Percentiles rank a stretch among this genome's conserved stretches.
Evolutionary conservation across 2,329 filamentous ascomycete genomes (phyloP).

Genomic region (Sphaerostilbella broomeana): DNA sequence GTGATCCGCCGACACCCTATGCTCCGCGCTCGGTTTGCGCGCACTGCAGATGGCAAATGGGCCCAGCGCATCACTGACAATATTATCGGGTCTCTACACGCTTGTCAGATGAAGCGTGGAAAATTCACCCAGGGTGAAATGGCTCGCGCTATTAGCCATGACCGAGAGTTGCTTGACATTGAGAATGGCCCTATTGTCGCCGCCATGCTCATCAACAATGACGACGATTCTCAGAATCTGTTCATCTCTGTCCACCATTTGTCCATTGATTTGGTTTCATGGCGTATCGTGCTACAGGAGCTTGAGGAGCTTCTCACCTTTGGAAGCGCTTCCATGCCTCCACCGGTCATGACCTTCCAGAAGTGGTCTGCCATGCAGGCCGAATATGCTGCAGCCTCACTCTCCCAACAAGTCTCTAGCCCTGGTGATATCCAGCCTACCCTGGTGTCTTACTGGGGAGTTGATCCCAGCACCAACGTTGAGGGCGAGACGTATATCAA

Average conservation of each 20-base stretch:
- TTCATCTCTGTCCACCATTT: constrained; percentile 13
- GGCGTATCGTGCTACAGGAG: constrained; percentile 14
- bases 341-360: neutral
- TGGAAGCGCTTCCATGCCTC: neutral
- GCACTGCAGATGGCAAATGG: neutral
- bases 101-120: neutral
- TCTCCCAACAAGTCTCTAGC: too few relatives aligned
- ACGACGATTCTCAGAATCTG: neutral
- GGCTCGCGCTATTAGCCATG: neutral
- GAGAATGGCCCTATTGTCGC: constrained; percentile 2
- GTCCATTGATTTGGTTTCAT: constrained; percentile 16
- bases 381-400: neutral
- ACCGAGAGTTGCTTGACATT: neutral
- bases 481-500: neutral
- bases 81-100: neutral
- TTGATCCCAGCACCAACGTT: neutral
- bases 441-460: constrained; percentile 1
- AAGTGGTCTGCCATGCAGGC: constrained; percentile 1
- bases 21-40: constrained; percentile 3
- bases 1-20: neutral
- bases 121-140: neutral
- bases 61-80: neutral
- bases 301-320: constrained; percentile 4
- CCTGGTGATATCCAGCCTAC: neutral
- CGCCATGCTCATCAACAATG: neutral